phyloP scores from a whole-genome alignment of 208 protist genomes.

The Leishmania turanica region DNA sequence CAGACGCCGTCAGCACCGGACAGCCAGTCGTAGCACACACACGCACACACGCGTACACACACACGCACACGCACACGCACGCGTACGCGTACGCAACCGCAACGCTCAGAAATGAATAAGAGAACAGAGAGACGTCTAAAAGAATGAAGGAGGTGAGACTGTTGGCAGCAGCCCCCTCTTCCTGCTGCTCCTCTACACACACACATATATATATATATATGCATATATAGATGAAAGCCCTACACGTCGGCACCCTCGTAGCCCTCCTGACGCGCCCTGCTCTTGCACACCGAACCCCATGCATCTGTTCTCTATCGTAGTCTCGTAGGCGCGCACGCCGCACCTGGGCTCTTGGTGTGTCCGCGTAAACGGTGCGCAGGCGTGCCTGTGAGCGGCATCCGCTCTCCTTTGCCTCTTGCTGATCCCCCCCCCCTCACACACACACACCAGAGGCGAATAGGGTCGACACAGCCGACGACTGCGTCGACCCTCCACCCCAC shows the following conservation, averaged over 20 bases:
- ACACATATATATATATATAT: constrained; percentile 5
- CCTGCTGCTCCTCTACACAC: neutral
- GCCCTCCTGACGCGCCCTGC: neutral
- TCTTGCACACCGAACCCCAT: neutral
- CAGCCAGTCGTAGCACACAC: neutral
- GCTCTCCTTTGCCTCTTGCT: neutral
- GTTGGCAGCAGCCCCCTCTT: neutral
- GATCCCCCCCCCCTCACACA: neutral
- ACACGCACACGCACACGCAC: neutral
- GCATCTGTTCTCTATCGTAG: constrained; percentile 4
- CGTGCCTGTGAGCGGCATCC: neutral
- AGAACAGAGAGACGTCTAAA: neutral
- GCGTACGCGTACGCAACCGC: neutral
- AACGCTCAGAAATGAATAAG: neutral
- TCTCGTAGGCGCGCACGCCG: neutral
- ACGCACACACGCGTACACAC: neutral
- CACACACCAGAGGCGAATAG: neutral
- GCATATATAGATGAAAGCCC: neutral
- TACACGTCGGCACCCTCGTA: neutral
- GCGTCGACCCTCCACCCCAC: neutral
- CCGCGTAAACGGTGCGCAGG: neutral
- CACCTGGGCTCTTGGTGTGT: neutral
- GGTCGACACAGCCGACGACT: no score
- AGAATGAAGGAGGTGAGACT: neutral
- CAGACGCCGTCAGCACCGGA: neutral